A percentile compares a stretch with the other conserved stretches of the same genome.
Conservation (phyloP, 129 eudicot genomes). For the Lactuca sativa region DNA sequence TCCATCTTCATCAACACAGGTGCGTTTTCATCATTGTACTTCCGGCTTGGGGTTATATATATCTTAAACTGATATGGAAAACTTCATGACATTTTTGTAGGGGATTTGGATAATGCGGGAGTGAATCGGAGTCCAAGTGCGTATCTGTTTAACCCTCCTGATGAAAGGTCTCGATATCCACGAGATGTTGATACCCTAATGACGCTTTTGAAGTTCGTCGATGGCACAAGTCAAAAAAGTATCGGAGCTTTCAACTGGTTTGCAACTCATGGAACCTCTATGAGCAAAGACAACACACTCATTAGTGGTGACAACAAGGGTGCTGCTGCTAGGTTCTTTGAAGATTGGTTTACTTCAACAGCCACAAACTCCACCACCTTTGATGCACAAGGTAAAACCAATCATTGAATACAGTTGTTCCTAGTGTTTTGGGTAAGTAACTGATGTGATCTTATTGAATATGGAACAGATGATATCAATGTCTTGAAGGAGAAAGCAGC, state of each 20-base stretch:
- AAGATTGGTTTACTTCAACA: conserved; percentile 56
- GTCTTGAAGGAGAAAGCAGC: conserved; percentile 34
- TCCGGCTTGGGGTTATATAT: background rate
- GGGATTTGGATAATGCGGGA: conserved; percentile 63
- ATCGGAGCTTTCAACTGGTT: conserved; percentile 72
- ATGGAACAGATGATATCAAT: conserved; percentile 16
- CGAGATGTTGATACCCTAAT: conserved; percentile 52
- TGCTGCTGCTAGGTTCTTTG: conserved; percentile 78
- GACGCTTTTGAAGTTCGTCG: conserved; percentile 69
- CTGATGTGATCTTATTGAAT: background rate
- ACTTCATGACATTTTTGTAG: conserved; percentile 25
- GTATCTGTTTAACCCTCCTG: conserved; percentile 54
- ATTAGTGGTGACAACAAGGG: conserved; percentile 83
- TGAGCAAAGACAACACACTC: conserved; percentile 64
- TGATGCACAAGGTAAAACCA: conserved; percentile 25
- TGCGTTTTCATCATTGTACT: conserved; percentile 8
- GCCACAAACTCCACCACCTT: conserved; percentile 25
- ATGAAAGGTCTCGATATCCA: conserved; percentile 47
- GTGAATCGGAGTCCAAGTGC: conserved; percentile 71
- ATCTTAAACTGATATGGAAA: too few species aligned
- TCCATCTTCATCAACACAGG: conserved; percentile 57
- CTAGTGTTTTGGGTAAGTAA: conserved; percentile 3
- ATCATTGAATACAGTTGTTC: background rate
- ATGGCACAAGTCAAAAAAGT: conserved; percentile 42
- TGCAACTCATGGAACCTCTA: conserved; percentile 79